phyloP scores from a whole-genome alignment of 768 basidiomycete species.

The Leucogyrophana mollusca region DNA sequence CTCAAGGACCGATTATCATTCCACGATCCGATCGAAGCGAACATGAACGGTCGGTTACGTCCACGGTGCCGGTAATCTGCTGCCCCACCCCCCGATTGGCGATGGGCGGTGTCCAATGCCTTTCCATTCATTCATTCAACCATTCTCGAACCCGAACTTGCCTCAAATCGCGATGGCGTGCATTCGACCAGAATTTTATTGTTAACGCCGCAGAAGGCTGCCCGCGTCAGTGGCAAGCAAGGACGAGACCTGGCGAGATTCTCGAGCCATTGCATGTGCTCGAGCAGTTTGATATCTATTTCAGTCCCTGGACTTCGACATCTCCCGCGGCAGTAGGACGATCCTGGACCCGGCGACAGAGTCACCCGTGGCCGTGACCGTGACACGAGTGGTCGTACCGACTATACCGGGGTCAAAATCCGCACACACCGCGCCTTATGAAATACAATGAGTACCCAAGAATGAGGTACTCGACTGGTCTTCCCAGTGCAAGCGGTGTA shows the following conservation, averaged over 20 bases:
- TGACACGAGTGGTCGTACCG: neutral
- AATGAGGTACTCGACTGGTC: neutral
- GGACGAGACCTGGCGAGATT: too few relatives aligned
- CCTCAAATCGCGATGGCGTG: too few relatives aligned
- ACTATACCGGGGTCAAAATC: conserved; percentile 3
- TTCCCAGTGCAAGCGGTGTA: conserved; percentile 12
- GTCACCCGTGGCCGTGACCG: conserved; percentile 13
- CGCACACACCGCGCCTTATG: neutral
- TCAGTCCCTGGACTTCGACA: conserved; percentile 4
- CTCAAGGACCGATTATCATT: conserved; percentile 13
- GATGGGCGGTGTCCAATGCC: too few relatives aligned
- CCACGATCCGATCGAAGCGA: conserved; percentile 29
- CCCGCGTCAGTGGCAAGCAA: too few relatives aligned
- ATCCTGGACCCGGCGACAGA: conserved; percentile 26
- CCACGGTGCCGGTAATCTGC: too few relatives aligned
- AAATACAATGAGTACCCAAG: neutral
- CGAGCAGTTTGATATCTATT: conserved; percentile 5
- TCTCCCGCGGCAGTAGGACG: conserved; percentile 30
- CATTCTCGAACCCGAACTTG: too few relatives aligned
- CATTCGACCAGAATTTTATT: too few relatives aligned
- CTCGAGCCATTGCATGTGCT: neutral
- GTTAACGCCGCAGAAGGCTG: too few relatives aligned
- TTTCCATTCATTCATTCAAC: too few relatives aligned
- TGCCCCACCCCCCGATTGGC: too few relatives aligned
- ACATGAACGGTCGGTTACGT: conserved; percentile 14